These are phyloP conservation scores for Inonotus hispidus DNA, from an alignment of 1,284 basidiomycete species.

Conservation along the genomic window DNA sequence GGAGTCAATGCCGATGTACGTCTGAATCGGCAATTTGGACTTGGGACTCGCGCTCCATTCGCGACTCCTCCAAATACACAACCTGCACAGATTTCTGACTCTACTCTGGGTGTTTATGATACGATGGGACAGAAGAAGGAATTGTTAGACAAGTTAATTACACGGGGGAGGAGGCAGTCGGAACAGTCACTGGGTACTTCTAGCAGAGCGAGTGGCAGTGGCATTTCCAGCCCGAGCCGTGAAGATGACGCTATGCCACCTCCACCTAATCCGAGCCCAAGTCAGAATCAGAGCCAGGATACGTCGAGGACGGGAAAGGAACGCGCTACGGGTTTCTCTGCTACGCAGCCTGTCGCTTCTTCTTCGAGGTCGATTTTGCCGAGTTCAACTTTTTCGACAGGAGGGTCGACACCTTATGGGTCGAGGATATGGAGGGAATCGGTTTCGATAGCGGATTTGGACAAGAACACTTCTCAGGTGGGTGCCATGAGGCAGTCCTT, in stretches of 20 bases:
- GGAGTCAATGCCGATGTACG: not conserved
- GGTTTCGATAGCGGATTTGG: no score
- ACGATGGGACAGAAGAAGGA: not conserved
- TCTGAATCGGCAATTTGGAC: no score
- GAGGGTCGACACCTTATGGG: no score
- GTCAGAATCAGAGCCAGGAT: not conserved
- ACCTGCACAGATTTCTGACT: not conserved
- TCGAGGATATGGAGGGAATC: no score
- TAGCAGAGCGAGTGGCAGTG: not conserved
- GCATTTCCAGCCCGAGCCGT: not conserved
- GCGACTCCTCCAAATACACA: not conserved
- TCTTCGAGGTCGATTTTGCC: no score
- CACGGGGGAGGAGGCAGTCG: not conserved
- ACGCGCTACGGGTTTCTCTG: not conserved
- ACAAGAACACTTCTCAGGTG: no score
- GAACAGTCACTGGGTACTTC: not conserved
- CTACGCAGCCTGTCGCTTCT: not conserved
- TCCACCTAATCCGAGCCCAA: not conserved
- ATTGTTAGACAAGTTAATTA: not conserved
- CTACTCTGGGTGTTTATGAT: no score
- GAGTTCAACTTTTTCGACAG: no score
- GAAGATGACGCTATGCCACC: not conserved
- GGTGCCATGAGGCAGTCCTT: no score
- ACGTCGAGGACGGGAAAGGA: not conserved
- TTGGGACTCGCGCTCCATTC: no score